phyloP scores from a whole-genome alignment of 2,329 filamentous ascomycete species.

The Esteya vermicola region DNA sequence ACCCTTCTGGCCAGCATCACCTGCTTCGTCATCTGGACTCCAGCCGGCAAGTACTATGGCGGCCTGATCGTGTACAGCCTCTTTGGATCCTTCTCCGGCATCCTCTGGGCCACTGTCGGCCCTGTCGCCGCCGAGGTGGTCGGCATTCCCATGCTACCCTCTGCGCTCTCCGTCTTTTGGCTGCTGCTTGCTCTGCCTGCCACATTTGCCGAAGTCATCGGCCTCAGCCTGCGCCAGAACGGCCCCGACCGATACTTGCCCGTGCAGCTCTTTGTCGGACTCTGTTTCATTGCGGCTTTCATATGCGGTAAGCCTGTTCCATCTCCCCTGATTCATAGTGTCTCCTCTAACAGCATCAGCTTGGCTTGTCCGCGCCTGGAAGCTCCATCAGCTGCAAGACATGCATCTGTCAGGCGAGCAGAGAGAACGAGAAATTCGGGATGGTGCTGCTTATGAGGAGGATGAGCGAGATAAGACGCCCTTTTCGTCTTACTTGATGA shows the following conservation, averaged over 20 bases:
- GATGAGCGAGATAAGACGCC: neutral
- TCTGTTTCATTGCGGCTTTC: slow-evolving; percentile 44
- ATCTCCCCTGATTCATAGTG: neutral
- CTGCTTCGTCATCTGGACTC: slow-evolving; percentile 59
- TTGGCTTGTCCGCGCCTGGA: slow-evolving; percentile 29
- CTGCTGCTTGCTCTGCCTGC: slow-evolving; percentile 54
- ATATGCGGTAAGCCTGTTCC: slow-evolving; percentile 21
- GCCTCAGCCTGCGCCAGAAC: slow-evolving; percentile 33
- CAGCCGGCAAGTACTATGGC: slow-evolving; percentile 47
- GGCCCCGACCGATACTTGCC: slow-evolving; percentile 32
- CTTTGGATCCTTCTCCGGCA: slow-evolving; percentile 54
- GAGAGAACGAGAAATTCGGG: slow-evolving; percentile 14
- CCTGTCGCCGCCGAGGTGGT: slow-evolving; percentile 64
- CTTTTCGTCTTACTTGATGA: slow-evolving; percentile 7
- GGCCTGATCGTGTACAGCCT: slow-evolving; percentile 59
- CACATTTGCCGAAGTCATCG: slow-evolving; percentile 54
- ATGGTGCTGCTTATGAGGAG: slow-evolving; percentile 8
- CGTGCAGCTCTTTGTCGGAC: slow-evolving; percentile 43
- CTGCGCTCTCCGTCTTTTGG: slow-evolving; percentile 57
- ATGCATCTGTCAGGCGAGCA: slow-evolving; percentile 15
- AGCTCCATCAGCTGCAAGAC: slow-evolving; percentile 23
- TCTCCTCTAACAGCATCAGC: slow-evolving; percentile 11
- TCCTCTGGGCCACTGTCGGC: slow-evolving; percentile 54
- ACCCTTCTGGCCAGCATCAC: slow-evolving; percentile 52
- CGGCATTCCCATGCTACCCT: slow-evolving; percentile 53